Evolutionary conservation across 225 moss, liverwort and hornwort genomes (phyloP).

Genomic region (Sphagnum tenellum): DNA sequence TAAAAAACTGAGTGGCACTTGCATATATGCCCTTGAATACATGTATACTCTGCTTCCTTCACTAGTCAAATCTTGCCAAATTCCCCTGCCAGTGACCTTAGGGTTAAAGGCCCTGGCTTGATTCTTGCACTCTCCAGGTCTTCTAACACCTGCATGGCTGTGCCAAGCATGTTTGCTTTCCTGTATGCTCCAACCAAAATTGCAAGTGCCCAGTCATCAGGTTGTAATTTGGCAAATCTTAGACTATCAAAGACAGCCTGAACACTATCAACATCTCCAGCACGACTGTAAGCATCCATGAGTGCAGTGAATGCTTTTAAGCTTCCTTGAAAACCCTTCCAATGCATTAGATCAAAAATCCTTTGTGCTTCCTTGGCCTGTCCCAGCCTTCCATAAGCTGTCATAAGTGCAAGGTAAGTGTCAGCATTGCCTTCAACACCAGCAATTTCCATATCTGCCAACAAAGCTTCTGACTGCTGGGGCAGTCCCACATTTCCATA

Average conservation of each 20-base stretch:
- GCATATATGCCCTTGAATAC: no score
- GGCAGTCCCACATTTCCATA: slow-evolving; percentile 62
- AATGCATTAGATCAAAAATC: slow-evolving; percentile 76
- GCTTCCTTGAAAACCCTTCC: slow-evolving; percentile 47
- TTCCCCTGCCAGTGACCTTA: slow-evolving; percentile 49
- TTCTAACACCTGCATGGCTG: slow-evolving; percentile 52
- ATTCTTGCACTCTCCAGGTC: slow-evolving; percentile 58
- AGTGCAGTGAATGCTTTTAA: slow-evolving; percentile 67
- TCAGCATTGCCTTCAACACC: slow-evolving; percentile 32
- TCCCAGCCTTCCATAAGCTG: slow-evolving; percentile 61
- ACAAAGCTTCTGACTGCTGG: slow-evolving; percentile 47
- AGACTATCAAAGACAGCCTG: slow-evolving; percentile 56
- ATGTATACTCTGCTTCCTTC: slow-evolving; percentile 58
- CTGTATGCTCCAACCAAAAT: slow-evolving; percentile 60
- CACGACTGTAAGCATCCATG: slow-evolving; percentile 67
- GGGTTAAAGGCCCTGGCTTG: slow-evolving; percentile 45
- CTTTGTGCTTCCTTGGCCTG: slow-evolving; percentile 56
- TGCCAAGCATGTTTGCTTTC: slow-evolving; percentile 37
- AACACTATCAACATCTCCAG: slow-evolving; percentile 50
- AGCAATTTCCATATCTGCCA: slow-evolving; percentile 53
- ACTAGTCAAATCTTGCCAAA: slow-evolving; percentile 56
- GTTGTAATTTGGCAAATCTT: slow-evolving; percentile 38
- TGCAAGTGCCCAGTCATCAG: slow-evolving; percentile 70
- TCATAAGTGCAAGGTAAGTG: slow-evolving; percentile 58
- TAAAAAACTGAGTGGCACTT: no score